phyloP scores from a whole-genome alignment of 1,284 basidiomycete species.

The Irpex sp. region DNA sequence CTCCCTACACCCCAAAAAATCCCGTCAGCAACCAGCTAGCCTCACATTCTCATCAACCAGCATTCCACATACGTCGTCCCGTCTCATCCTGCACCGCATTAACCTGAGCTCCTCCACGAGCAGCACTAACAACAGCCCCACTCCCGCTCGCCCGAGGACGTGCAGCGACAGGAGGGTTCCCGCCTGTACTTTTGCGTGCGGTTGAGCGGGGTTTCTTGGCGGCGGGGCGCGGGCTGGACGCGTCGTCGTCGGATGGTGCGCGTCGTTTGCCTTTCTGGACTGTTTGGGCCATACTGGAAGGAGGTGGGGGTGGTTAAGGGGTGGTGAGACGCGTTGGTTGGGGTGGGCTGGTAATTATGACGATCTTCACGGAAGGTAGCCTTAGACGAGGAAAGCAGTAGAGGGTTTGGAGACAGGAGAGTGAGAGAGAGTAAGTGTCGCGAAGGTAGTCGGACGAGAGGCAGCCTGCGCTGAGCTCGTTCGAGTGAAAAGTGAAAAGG shows the following conservation, averaged over 20 bases:
- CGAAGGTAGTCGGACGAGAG: neutral
- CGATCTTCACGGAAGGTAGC: neutral
- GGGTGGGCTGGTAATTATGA: too few species aligned
- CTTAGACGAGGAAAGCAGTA: neutral
- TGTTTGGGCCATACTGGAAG: slow-evolving; percentile 25
- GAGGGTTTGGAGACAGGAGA: neutral
- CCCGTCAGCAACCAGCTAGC: too few species aligned
- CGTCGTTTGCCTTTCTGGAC: slow-evolving; percentile 29
- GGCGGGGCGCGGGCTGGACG: slow-evolving; percentile 42
- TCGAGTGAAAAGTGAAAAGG: neutral
- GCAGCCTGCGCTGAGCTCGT: neutral
- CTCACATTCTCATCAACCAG: too few species aligned
- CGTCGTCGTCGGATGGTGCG: slow-evolving; percentile 15
- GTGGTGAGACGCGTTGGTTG: too few species aligned
- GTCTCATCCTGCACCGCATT: slow-evolving; percentile 10
- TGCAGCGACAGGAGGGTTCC: slow-evolving; percentile 35
- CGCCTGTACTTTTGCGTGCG: slow-evolving; percentile 73
- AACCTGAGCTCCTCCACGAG: slow-evolving; percentile 15
- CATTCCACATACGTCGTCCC: slow-evolving; percentile 8
- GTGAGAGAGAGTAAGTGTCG: neutral
- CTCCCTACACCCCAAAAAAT: slow-evolving; percentile 32
- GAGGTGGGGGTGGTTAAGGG: neutral
- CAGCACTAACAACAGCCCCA: slow-evolving; percentile 8
- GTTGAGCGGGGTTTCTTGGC: slow-evolving; percentile 41
- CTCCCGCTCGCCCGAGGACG: slow-evolving; percentile 13